These are phyloP conservation scores for Porcisia deanei DNA, from an alignment of 208 protist genomes.

Conservation along the genomic window DNA sequence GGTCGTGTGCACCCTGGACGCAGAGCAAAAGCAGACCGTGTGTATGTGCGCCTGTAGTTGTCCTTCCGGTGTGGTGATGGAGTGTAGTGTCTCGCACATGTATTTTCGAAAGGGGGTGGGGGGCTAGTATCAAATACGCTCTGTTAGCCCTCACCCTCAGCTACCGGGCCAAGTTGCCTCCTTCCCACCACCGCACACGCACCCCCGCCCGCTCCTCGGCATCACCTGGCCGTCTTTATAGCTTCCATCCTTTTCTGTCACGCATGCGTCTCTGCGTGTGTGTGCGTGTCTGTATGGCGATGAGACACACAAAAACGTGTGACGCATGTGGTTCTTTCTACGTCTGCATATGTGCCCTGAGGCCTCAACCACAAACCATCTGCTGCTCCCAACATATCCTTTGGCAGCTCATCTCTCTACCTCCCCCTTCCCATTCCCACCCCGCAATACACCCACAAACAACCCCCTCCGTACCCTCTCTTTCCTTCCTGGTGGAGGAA, in stretches of 20 bases:
- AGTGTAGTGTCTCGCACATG: background rate
- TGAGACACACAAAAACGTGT: background rate
- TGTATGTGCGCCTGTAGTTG: conserved; percentile 3
- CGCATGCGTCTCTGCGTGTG: background rate
- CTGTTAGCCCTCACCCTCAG: background rate
- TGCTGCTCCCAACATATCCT: background rate
- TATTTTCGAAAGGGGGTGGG: background rate
- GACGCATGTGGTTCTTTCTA: background rate
- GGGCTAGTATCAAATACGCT: background rate
- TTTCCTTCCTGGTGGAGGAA: background rate
- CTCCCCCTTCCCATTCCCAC: background rate
- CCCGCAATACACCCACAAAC: background rate
- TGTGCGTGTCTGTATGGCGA: background rate
- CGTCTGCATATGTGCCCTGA: background rate
- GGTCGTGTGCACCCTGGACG: background rate
- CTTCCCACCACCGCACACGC: too few species aligned
- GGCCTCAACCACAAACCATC: background rate
- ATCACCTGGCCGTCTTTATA: background rate
- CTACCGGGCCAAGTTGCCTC: background rate
- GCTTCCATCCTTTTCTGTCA: background rate
- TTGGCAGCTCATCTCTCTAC: background rate
- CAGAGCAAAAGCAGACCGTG: background rate
- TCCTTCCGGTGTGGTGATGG: background rate
- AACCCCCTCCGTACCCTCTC: background rate
- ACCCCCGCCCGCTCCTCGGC: background rate